A percentile compares a stretch with the other conserved stretches of the same genome.
Conservation (phyloP, 257 asterid genomes). For the Galeopsis tetrahit region DNA sequence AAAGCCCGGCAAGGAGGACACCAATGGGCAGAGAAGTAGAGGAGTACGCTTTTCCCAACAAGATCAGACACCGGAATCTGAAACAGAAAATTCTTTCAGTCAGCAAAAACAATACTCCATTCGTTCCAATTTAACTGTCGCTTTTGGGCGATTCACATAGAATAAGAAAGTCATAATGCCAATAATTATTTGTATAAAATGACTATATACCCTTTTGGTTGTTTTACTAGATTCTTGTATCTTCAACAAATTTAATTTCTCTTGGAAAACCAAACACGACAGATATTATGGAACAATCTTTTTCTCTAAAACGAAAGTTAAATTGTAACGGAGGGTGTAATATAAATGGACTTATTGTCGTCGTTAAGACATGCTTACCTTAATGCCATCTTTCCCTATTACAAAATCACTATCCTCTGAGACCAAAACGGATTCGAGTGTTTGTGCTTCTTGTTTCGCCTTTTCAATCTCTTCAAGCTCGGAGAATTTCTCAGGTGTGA, state of each 20-base stretch:
- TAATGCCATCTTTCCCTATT: slow-evolving; percentile 66
- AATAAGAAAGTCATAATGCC: no score
- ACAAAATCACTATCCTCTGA: slow-evolving; percentile 65
- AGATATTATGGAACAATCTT: no score
- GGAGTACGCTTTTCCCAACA: slow-evolving; percentile 67
- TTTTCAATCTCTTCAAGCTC: slow-evolving; percentile 76
- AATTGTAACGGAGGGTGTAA: no score
- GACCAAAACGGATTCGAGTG: slow-evolving; percentile 84
- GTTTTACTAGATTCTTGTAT: no score
- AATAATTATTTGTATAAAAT: no score
- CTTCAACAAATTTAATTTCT: no score
- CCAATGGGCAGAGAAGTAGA: slow-evolving; percentile 81
- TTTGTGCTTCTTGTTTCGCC: slow-evolving; percentile 79
- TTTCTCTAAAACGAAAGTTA: no score
- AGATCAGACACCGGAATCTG: slow-evolving; percentile 76
- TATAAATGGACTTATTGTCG: not conserved
- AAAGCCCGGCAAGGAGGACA: slow-evolving; percentile 93
- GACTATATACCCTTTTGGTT: no score
- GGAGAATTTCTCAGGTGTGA: slow-evolving; percentile 72
- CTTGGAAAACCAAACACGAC: no score
- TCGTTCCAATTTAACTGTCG: no score
- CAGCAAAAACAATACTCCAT: not conserved
- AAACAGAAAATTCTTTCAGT: slow-evolving; percentile 15
- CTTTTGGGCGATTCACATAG: no score
- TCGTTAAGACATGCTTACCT: slow-evolving; percentile 46